Evolutionary conservation across 495 filamentous ascomycete species (phyloP), one percentile per base, ranked within the genome.

Genomic region (Xylaria palmicola): DNA sequence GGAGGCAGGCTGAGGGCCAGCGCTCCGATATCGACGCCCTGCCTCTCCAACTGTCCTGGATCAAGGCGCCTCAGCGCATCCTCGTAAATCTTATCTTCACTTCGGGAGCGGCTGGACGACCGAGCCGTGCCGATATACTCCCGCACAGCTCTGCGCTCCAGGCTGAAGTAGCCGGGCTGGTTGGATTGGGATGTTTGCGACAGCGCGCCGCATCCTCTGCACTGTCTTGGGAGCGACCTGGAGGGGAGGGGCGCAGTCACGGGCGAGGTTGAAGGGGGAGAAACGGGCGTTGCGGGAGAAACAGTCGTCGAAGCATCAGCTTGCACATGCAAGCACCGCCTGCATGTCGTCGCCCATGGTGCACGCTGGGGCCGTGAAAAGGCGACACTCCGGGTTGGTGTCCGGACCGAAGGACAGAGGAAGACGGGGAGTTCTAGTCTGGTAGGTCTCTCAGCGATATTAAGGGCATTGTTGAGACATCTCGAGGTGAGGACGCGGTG

Each of bases 171-270:
- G 41, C 94, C 94, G 1, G 93, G 83, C 65, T 88, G 81, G 34
- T 84, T 71, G n/a, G 87, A 80, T 22, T 86, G 80, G 2, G 85
- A 63, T 0, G 81, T 88, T 68, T 98, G 94, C 49, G 88, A 83
- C 58, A 88, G 83, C 30, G 93, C 95, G 47, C 94, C 94, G 71
- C 94, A 99, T 55, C 94, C 94, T 20, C 89, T 85, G 70, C 94
- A 99, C 65, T 82, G 79, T 4, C 69, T 61, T 1, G 90, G 89
- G 3, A 91, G 67, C 55, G 39, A 65, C 70, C 29, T 53, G 8
- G 6, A 32, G 13, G 62, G 39, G 6, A 15, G 3, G 27, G 6
- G 20, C 20, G n/a, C 5, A 13, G 34, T 15, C 41, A 40, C 41
- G 29, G 55, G 26, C 20, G n/a, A 44, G 17, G 24, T n/a, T 1